Conservation (phyloP, 2,329 filamentous ascomycete species). For the Calonectria naviculata region DNA sequence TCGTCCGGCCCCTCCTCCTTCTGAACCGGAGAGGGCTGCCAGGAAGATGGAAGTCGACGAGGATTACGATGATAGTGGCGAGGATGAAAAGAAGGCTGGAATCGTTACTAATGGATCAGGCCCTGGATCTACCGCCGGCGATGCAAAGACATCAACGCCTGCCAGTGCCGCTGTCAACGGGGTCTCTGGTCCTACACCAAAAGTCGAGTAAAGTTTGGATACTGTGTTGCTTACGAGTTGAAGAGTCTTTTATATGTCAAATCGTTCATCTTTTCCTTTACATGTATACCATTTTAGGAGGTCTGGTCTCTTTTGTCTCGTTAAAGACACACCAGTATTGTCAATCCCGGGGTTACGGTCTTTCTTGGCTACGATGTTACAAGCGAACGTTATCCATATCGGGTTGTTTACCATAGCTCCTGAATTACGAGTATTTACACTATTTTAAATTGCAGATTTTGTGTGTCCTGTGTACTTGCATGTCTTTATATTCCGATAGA, state of each 20-base stretch:
- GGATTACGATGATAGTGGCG: conserved; percentile 94
- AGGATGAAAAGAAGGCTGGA: conserved; percentile 78
- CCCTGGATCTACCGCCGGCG: conserved; percentile 59
- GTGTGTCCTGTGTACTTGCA: background rate
- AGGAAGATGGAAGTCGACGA: conserved; percentile 98
- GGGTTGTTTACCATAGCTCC: conserved; percentile 32
- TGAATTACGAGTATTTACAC: conserved; percentile 30
- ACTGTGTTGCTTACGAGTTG: conserved; percentile 36
- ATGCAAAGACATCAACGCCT: conserved; percentile 63
- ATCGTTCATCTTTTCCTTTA: conserved; percentile 26
- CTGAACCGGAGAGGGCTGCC: conserved; percentile 84
- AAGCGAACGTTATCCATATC: conserved; percentile 41
- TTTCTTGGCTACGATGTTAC: conserved; percentile 45
- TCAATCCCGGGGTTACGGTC: conserved; percentile 34
- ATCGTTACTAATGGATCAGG: conserved; percentile 56
- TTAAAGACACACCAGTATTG: conserved; percentile 30
- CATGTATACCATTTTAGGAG: conserved; percentile 34
- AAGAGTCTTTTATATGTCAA: conserved; percentile 37
- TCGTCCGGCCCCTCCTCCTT: conserved; percentile 58
- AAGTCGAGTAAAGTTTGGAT: conserved; percentile 54
- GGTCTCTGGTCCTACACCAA: conserved; percentile 51
- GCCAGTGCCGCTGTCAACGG: conserved; percentile 61
- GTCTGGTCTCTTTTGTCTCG: conserved; percentile 35
- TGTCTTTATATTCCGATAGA: too few species aligned
- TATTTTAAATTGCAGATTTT: background rate